Evolutionary conservation across 2,329 filamentous ascomycete genomes (phyloP), one percentile per base, ranked within the genome.

Genomic region (Pseudocercospora musae): DNA sequence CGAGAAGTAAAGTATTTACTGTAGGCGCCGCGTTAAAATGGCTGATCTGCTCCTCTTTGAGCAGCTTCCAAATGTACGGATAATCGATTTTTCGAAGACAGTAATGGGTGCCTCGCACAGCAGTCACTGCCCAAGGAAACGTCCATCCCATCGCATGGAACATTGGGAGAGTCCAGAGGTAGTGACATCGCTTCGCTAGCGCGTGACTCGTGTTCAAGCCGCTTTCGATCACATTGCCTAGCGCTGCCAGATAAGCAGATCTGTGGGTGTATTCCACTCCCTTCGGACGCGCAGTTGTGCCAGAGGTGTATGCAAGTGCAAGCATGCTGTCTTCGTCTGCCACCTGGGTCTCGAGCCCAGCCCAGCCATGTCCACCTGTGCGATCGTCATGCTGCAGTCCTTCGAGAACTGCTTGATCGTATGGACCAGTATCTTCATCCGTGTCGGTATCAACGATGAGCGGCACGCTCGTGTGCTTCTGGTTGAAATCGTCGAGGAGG

Each of bases 21-120:
- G 95, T 99, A 0, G 95, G 95, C 0, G 94, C 95, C 0, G 94
- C 94, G 73, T 94, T 96, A 80, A 96, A 98, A 77, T 99, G 95
- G 0, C 92, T 98, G 66, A 99, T 89, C 6, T 85, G 82, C 76
- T 98, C 91, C 57, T 92, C 85, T 72, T 92, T 96, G 33, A 99
- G 80, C 3, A 99, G 79, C 54, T 85, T 85, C 95, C 95, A 99
- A 63, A 99, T 96, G 62, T 94, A 82, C 0, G 91, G 87, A 74
- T 99, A 99, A 77, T 98, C 92, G 67, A 99, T 91, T 80, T 96
- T 98, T 64, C 95, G 86, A 18, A 99, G 81, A 71, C 93, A 97
- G 74, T 96, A 92, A 76, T 98, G 92, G 2, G 94, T 96, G n/a
- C 94, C 95, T 64, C 95, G 84, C 4, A 95, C 92, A 1, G 92